These are phyloP conservation scores for Heteromeles arbutifolia DNA, from an alignment of 306 rosid species.

Conservation along the genomic window DNA sequence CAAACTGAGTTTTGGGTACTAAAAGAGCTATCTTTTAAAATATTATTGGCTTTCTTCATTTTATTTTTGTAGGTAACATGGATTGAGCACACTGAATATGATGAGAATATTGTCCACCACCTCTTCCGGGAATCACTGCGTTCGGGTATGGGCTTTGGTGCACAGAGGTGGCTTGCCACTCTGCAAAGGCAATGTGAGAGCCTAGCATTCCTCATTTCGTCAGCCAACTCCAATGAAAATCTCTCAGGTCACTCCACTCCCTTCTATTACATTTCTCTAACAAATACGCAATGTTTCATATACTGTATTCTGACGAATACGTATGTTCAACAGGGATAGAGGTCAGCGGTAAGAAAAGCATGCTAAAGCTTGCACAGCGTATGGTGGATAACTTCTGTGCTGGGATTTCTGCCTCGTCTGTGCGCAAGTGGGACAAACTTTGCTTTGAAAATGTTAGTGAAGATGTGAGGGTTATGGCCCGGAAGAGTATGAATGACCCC, in stretches of 20 bases:
- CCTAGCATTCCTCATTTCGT: constrained; percentile 47
- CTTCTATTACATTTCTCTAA: background rate
- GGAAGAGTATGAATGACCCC: constrained; percentile 38
- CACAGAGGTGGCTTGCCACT: constrained; percentile 79
- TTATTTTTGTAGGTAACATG: constrained; percentile 58
- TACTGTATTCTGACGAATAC: constrained; percentile 24
- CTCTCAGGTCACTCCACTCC: constrained; percentile 35
- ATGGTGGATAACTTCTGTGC: constrained; percentile 67
- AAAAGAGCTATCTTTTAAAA: background rate
- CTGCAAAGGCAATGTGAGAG: constrained; percentile 73
- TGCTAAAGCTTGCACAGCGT: constrained; percentile 65
- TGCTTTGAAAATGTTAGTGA: constrained; percentile 32
- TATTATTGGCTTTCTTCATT: background rate
- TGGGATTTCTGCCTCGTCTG: constrained; percentile 56
- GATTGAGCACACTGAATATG: constrained; percentile 81
- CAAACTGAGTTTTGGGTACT: background rate
- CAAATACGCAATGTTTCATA: background rate
- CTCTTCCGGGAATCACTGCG: constrained; percentile 43
- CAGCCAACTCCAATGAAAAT: constrained; percentile 39
- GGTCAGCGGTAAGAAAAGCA: constrained; percentile 40
- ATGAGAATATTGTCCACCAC: constrained; percentile 59
- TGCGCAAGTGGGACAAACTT: constrained; percentile 52
- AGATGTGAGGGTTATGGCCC: constrained; percentile 54
- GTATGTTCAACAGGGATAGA: constrained; percentile 28
- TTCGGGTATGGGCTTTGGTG: constrained; percentile 74